Base-by-base conservation (phyloP, 192 early-diverging fungal species). In the Podochytrium sp. region DNA sequence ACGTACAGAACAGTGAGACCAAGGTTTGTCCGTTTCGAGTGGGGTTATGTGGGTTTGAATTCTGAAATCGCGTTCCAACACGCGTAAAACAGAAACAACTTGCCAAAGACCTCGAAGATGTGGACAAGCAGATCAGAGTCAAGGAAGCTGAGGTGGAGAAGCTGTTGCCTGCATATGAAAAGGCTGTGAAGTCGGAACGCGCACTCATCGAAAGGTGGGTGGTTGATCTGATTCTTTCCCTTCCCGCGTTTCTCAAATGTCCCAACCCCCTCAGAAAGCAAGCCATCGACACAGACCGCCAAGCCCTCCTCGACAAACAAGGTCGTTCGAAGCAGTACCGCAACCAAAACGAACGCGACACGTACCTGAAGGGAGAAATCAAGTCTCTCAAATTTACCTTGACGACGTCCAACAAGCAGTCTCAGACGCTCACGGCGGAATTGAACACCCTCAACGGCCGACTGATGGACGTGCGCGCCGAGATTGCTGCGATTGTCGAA, bases 281-380 rank as follows among this genome's bases (percentile, higher is more conserved):
- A 32, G 71, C 82, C 18, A 73, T 84, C 34, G 91, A 96, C 37
- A 73, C 91, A 42, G 86, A 93, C 74, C 88, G 88, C 49, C 87
- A 92, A 68, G 82, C 87, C 2, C 84, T 99, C n/a, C 85, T 91
- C 67, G 87, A 91, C 30, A 97, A 95, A 78, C 93, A 95, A 76
- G 93, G 92, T 14, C 90, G 96, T 14, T 88, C 87, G n/a, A 81
- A 87, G 1, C 90, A 90, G 75, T 97, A 97, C 76, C 37, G 64
- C 20, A 91, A 77, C 62, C 86, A 92, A 65, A 76, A 60, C 1
- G 90, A 95, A 42, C 91, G 97, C 40, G 96, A 99, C 73, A 42
- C 59, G 4, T 96, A 89, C 88, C 78, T 99, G 42, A 78, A 80
- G 2, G 76, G 73, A 30, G 92, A 96, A 78, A 92, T 95, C 62